Evolutionary conservation across 108 stramenopile genomes (phyloP).

Genomic region (Conticribra guillardii): DNA sequence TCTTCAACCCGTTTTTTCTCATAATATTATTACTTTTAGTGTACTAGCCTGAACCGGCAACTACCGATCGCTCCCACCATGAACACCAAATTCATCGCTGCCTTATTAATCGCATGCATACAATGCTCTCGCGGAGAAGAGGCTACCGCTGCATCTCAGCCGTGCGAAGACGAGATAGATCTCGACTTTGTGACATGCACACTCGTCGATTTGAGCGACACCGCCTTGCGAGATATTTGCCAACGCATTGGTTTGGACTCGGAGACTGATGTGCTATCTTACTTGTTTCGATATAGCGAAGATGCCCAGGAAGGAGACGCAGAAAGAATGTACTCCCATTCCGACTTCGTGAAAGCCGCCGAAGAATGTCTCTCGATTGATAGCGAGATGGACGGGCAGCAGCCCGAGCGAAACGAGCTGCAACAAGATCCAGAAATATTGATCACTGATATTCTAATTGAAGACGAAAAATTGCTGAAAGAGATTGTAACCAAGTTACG

Average conservation of each 20-base stretch:
- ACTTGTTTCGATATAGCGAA: conserved; percentile 12
- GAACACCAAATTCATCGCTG: no score
- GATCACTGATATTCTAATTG: conserved; percentile 27
- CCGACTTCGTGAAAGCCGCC: conserved; percentile 35
- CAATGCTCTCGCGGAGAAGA: no score
- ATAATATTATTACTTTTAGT: no score
- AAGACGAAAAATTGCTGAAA: conserved; percentile 25
- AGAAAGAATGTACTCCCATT: conserved; percentile 20
- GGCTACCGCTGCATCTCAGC: no score
- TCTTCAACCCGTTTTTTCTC: no score
- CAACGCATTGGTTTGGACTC: conserved; percentile 45
- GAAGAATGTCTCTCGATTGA: conserved; percentile 50
- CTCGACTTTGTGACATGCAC: conserved; percentile 37
- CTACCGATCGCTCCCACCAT: no score
- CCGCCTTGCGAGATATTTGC: conserved; percentile 39
- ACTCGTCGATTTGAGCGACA: conserved; percentile 26
- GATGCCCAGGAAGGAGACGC: conserved; percentile 8
- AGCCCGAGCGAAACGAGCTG: conserved; percentile 38
- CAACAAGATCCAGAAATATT: conserved; percentile 41
- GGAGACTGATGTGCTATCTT: conserved; percentile 33
- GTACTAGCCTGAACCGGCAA: no score
- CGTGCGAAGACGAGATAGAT: conserved; percentile 36
- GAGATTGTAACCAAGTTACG: conserved; percentile 24
- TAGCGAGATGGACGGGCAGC: conserved; percentile 29
- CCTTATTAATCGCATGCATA: no score